Percentiles rank a stretch among this genome's conserved stretches.
Conservation (phyloP, 331 rosid species). For the Arachis monticola region DNA sequence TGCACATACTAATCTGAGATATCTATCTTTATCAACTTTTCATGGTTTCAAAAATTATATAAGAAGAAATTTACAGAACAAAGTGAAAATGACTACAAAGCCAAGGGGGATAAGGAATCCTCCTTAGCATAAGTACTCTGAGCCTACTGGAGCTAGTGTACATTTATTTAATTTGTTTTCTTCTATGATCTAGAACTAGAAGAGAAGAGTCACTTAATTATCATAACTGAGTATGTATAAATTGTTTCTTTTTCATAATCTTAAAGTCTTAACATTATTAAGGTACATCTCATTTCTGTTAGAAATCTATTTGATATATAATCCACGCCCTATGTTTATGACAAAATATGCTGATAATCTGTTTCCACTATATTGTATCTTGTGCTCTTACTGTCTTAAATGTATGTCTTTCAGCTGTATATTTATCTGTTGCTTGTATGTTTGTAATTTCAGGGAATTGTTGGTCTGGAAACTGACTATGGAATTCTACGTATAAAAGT, state of each 20-base stretch:
- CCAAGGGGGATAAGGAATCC: too few species aligned
- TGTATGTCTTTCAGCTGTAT: slow-evolving; percentile 24
- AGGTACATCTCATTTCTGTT: neutral
- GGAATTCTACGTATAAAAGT: slow-evolving; percentile 69
- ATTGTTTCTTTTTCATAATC: slow-evolving; percentile 1
- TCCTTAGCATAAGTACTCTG: too few species aligned
- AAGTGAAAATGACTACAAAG: neutral
- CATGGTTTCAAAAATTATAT: slow-evolving; percentile 14
- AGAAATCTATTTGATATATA: slow-evolving; percentile 18
- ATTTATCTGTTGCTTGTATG: slow-evolving; percentile 10
- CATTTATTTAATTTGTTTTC: too few species aligned
- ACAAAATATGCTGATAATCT: slow-evolving; percentile 15
- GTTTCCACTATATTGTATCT: slow-evolving; percentile 22
- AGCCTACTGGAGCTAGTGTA: too few species aligned
- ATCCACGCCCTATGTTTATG: slow-evolving; percentile 16
- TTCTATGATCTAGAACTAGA: too few species aligned
- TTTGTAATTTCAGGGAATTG: slow-evolving; percentile 55
- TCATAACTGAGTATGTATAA: slow-evolving; percentile 4
- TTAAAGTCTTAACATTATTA: neutral
- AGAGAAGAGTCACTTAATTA: neutral
- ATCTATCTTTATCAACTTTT: slow-evolving; percentile 14
- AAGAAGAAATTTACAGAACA: slow-evolving; percentile 7
- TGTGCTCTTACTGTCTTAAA: slow-evolving; percentile 5
- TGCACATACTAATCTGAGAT: slow-evolving; percentile 9
- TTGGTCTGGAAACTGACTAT: slow-evolving; percentile 75